phyloP scores from a whole-genome alignment of 1,284 basidiomycete genomes.

The Cryptococcus amylolentus region DNA sequence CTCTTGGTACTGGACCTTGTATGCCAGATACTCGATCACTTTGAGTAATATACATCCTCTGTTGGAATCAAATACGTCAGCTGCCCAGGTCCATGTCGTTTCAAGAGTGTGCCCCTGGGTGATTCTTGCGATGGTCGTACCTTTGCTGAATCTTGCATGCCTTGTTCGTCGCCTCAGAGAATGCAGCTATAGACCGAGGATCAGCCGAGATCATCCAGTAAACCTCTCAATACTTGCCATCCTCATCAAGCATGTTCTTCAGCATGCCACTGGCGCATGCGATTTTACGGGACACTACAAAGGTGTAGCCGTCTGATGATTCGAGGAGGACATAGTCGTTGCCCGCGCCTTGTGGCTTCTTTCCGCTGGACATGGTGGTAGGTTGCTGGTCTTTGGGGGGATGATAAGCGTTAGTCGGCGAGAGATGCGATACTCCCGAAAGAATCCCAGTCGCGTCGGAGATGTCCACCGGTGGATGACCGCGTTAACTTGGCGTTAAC shows the following conservation, averaged over 20 bases:
- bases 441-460: background rate
- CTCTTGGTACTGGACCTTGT: constrained; percentile 53
- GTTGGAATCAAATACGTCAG: background rate
- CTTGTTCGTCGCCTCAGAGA: constrained; percentile 49
- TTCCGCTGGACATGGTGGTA: background rate
- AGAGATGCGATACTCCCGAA: background rate
- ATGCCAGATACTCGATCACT: constrained; percentile 57
- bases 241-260: constrained; percentile 47
- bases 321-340: constrained; percentile 44
- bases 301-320: constrained; percentile 46
- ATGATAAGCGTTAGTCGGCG: background rate
- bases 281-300: constrained; percentile 44
- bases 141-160: constrained; percentile 48
- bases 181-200: constrained; percentile 33
- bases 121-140: constrained; percentile 21
- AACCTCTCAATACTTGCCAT: constrained; percentile 27
- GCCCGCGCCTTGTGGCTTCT: constrained; percentile 3
- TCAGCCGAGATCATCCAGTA: too few species aligned
- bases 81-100: background rate
- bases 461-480: background rate
- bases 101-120: background rate
- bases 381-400: too few species aligned
- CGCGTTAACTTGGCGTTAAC: background rate
- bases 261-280: constrained; percentile 47
- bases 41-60: constrained; percentile 56